Conservation (phyloP, 2,329 filamentous ascomycete genomes). For the Fusarium sambucinum region DNA sequence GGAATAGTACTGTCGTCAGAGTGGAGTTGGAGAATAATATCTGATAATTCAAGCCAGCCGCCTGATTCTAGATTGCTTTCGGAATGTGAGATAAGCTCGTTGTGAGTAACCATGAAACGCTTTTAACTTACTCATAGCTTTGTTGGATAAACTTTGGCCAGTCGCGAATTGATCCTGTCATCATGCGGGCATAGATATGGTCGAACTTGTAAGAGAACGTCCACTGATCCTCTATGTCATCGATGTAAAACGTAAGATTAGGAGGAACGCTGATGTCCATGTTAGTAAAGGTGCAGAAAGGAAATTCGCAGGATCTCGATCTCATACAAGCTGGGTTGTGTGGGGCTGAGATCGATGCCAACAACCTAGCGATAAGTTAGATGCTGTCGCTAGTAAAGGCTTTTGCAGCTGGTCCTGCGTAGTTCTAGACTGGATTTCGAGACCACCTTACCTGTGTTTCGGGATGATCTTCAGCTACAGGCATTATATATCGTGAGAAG, state of each 20-base stretch:
- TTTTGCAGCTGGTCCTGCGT: fast-evolving
- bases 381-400: not conserved
- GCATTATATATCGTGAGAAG: fast-evolving
- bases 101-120: not conserved
- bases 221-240: constrained; percentile 58
- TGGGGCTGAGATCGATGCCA: constrained; percentile 58
- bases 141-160: constrained; percentile 55
- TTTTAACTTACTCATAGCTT: constrained; percentile 45
- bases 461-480: constrained; percentile 48
- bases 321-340: constrained; percentile 54
- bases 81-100: not conserved
- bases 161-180: constrained; percentile 53
- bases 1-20: constrained; percentile 58
- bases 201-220: constrained; percentile 56
- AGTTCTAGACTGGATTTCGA: not conserved
- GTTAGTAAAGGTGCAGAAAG: not conserved
- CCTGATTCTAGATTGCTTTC: constrained; percentile 54
- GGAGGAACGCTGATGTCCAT: constrained; percentile 55
- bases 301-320: not conserved
- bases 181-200: constrained; percentile 56
- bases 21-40: constrained; percentile 55
- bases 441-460: constrained; percentile 43
- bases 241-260: constrained; percentile 62
- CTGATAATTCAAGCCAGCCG: constrained; percentile 59
- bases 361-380: constrained; percentile 45